phyloP scores from a whole-genome alignment of 345 rosid species.

The Ailanthus altissimus region DNA sequence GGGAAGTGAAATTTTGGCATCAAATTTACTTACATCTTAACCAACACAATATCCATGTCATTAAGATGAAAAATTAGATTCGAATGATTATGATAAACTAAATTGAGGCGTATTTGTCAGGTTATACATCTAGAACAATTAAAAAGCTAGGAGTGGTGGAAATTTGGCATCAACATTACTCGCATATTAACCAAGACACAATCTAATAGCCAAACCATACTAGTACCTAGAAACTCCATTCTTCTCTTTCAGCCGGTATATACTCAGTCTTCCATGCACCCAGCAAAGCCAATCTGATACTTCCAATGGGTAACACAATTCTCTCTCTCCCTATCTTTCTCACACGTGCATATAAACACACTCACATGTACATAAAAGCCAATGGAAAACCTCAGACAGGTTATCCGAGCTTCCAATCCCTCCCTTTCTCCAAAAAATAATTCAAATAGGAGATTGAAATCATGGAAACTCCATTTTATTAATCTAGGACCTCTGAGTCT shows the following conservation, averaged over 20 bases:
- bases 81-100: background rate
- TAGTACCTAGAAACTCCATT: conserved; percentile 7
- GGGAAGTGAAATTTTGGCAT: background rate
- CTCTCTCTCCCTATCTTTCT: background rate
- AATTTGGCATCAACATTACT: background rate
- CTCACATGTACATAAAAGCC: background rate
- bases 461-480: background rate
- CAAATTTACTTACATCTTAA: background rate
- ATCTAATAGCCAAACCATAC: background rate
- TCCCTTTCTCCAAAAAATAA: background rate
- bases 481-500: background rate
- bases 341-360: background rate
- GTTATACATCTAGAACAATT: background rate
- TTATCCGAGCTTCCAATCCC: background rate
- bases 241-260: background rate
- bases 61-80: conserved; percentile 14
- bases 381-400: background rate
- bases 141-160: background rate
- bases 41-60: background rate
- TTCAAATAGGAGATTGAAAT: background rate
- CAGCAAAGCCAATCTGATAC: background rate
- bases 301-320: background rate
- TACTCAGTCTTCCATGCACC: background rate
- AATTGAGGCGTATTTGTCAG: background rate
- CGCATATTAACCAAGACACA: background rate